Percentiles rank a stretch among this genome's conserved stretches.
Conservation (phyloP, 768 basidiomycete genomes). For the Rhizopogon vinicolor region DNA sequence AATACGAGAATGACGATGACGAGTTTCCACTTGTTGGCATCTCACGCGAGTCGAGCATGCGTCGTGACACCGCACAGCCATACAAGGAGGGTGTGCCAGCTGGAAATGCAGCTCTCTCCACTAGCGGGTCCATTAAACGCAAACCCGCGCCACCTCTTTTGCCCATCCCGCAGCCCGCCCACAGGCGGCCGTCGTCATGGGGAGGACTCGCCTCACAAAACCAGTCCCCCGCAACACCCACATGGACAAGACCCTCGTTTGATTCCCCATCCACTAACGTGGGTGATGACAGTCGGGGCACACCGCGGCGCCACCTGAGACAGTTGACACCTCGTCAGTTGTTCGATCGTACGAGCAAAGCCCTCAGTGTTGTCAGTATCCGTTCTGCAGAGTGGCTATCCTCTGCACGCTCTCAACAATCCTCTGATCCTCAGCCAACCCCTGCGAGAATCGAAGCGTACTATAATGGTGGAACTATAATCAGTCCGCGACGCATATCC, state of each 20-base stretch:
- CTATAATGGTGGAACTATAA: constrained; percentile 12
- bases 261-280: background rate
- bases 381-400: constrained; percentile 28
- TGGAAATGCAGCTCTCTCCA: constrained; percentile 2
- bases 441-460: constrained; percentile 21
- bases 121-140: constrained; percentile 22
- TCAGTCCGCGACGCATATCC: background rate
- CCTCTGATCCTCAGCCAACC: constrained; percentile 11
- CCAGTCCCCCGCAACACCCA: constrained; percentile 5
- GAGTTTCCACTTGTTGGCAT: constrained; percentile 17
- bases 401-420: constrained; percentile 14
- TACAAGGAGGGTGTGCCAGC: constrained; percentile 7
- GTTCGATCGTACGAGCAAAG: constrained; percentile 15
- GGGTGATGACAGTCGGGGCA: background rate
- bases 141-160: constrained; percentile 27
- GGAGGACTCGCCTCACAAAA: constrained; percentile 15
- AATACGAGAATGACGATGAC: constrained; percentile 22
- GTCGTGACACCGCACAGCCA: constrained; percentile 1
- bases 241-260: constrained; percentile 1
- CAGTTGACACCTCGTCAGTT: constrained; percentile 12
- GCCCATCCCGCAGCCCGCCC: constrained; percentile 7
- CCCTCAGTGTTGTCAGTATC: constrained; percentile 22
- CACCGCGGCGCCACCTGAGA: constrained; percentile 7
- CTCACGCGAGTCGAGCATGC: constrained; percentile 19
- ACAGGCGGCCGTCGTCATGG: constrained; percentile 17